phyloP scores from a whole-genome alignment of 306 rosid genomes.

The Rosa lucieae region DNA sequence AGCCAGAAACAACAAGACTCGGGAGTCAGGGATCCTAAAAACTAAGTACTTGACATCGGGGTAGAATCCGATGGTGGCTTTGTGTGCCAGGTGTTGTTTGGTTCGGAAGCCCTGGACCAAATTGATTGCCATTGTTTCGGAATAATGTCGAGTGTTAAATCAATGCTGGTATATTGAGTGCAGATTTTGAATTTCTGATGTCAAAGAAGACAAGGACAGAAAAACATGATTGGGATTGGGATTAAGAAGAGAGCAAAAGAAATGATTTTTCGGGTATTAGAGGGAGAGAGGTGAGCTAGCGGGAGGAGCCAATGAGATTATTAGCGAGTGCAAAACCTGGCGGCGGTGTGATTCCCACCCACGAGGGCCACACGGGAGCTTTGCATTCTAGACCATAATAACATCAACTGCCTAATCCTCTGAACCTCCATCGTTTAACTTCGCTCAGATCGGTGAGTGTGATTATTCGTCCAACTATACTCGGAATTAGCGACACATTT shows the following conservation, averaged over 20 bases:
- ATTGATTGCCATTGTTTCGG: conserved; percentile 33
- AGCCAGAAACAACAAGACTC: conserved; percentile 27
- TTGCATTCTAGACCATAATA: conserved; percentile 48
- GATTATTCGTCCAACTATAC: conserved; percentile 12
- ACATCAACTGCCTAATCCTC: conserved; percentile 63
- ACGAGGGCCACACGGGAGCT: conserved; percentile 51
- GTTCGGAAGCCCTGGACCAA: conserved; percentile 32
- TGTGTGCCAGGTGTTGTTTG: conserved; percentile 10
- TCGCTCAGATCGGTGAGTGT: conserved; percentile 39
- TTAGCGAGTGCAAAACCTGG: conserved; percentile 86
- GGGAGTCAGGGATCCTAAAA: conserved; percentile 30
- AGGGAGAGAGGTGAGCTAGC: conserved; percentile 10
- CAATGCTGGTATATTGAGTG: neutral
- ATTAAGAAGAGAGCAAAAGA: conserved; percentile 3
- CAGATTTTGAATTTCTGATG: neutral
- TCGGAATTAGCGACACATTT: conserved; percentile 21
- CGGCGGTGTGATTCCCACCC: conserved; percentile 90
- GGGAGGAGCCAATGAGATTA: conserved; percentile 7
- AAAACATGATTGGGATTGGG: neutral
- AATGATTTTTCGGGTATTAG: neutral
- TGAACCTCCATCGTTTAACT: conserved; percentile 58
- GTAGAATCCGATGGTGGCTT: conserved; percentile 13
- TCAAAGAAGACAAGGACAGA: neutral
- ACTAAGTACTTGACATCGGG: conserved; percentile 38
- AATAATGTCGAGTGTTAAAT: neutral